phyloP scores from a whole-genome alignment of 768 basidiomycete genomes.

The Boletus pseudopeckii region DNA sequence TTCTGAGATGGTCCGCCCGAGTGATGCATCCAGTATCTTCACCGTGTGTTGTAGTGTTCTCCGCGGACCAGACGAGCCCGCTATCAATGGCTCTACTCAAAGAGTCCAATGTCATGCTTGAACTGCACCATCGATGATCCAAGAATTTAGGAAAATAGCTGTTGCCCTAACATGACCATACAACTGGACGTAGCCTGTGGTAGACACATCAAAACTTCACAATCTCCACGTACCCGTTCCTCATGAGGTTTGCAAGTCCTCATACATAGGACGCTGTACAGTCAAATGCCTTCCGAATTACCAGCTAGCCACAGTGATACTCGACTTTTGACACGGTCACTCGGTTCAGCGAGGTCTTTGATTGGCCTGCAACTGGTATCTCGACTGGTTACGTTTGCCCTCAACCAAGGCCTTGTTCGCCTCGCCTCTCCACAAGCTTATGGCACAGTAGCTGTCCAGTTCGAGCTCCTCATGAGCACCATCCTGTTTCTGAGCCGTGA shows the following conservation, averaged over 20 bases:
- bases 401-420: slow-evolving; percentile 87
- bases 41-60: neutral
- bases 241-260: slow-evolving; percentile 3
- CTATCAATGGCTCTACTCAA: neutral
- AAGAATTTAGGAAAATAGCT: neutral
- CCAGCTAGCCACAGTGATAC: neutral
- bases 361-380: slow-evolving; percentile 86
- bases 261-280: slow-evolving; percentile 1
- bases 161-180: slow-evolving; percentile 10
- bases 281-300: slow-evolving; percentile 9
- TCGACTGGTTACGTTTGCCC: slow-evolving; percentile 76
- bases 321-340: slow-evolving; percentile 26
- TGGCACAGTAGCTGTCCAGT: slow-evolving; percentile 89
- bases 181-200: neutral
- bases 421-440: slow-evolving; percentile 82
- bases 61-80: neutral
- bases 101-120: too few species aligned
- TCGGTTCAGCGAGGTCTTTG: slow-evolving; percentile 57
- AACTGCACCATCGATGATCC: too few species aligned
- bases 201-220: neutral
- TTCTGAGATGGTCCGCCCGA: neutral
- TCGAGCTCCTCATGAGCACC: slow-evolving; percentile 86
- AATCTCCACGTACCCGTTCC: neutral
- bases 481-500: slow-evolving; percentile 93
- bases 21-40: neutral